Evolutionary conservation across 2,329 filamentous ascomycete genomes (phyloP).

Genomic region (Chaetomiaceae sp.): DNA sequence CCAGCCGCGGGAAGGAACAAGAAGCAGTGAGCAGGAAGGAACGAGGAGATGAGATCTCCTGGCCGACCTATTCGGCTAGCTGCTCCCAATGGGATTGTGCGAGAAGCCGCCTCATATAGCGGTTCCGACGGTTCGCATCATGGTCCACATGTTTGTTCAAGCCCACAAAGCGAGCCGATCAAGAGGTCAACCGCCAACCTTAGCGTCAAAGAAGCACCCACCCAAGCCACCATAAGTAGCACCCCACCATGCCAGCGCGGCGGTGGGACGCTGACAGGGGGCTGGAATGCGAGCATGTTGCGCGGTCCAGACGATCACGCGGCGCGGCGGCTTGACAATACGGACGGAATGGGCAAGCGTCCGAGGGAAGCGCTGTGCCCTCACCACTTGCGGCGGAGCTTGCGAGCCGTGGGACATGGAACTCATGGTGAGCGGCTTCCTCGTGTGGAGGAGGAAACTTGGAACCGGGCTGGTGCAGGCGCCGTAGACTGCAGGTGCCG

Average conservation of each 20-base stretch:
- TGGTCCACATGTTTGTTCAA: no score
- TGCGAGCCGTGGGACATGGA: neutral
- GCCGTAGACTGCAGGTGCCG: no score
- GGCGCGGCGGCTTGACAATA: constrained; percentile 15
- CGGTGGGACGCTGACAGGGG: no score
- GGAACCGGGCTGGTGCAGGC: no score
- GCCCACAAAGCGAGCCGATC: no score
- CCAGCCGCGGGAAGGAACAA: no score
- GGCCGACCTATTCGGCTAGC: neutral
- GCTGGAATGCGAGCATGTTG: neutral
- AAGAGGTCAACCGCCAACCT: no score
- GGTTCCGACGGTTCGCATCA: neutral
- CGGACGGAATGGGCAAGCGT: constrained; percentile 19
- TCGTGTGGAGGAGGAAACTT: no score
- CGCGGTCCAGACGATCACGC: constrained; percentile 19
- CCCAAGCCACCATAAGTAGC: no score
- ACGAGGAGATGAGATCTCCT: constrained; percentile 7
- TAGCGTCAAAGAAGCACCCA: no score
- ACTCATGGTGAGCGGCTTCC: neutral
- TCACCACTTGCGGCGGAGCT: constrained; percentile 5
- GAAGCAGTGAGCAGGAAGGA: neutral
- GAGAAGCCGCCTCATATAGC: constrained; percentile 8
- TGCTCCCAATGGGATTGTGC: neutral
- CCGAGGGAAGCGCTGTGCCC: constrained; percentile 10
- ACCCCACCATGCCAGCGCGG: no score